Evolutionary conservation across 1,284 basidiomycete genomes (phyloP).

Genomic region (Sphagnurus paluster): DNA sequence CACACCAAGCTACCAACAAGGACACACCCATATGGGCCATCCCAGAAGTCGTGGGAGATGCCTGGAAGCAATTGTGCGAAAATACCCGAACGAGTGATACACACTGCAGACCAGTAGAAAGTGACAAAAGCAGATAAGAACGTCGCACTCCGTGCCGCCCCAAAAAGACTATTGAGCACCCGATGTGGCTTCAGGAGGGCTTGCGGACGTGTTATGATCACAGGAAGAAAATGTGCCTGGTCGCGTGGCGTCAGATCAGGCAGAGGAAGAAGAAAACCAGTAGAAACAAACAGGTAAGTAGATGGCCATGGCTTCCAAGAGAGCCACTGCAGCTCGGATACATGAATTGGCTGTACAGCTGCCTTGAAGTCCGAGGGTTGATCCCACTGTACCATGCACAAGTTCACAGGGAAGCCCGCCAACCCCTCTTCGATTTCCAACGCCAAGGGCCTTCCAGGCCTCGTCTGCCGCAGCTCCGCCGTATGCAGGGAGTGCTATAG

Average conservation of each 20-base stretch:
- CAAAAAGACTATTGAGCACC: constrained; percentile 41
- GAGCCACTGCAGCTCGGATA: constrained; percentile 54
- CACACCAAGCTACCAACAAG: constrained; percentile 70
- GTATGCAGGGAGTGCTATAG: constrained; percentile 53
- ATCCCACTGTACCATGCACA: constrained; percentile 57
- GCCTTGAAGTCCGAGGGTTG: constrained; percentile 42
- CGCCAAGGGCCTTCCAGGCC: constrained; percentile 55
- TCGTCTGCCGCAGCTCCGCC: constrained; percentile 52
- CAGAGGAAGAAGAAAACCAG: not conserved
- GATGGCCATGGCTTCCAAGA: constrained; percentile 59
- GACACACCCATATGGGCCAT: constrained; percentile 68
- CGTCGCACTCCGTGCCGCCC: constrained; percentile 60
- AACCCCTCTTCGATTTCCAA: constrained; percentile 47
- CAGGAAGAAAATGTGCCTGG: constrained; percentile 69
- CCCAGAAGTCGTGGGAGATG: constrained; percentile 74
- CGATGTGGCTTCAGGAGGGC: constrained; percentile 45
- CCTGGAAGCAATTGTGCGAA: constrained; percentile 61
- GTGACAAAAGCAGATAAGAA: constrained; percentile 74
- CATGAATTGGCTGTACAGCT: constrained; percentile 62
- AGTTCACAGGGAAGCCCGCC: constrained; percentile 76
- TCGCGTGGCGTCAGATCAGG: constrained; percentile 10
- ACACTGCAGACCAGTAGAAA: constrained; percentile 67
- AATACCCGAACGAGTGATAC: constrained; percentile 62
- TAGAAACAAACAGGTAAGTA: constrained; percentile 65
- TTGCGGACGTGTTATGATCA: constrained; percentile 57